A percentile compares a stretch with the other conserved stretches of the same genome.
Evolutionary conservation across 441 rosid genomes (phyloP).

Genomic region (Jatropha multifida): DNA sequence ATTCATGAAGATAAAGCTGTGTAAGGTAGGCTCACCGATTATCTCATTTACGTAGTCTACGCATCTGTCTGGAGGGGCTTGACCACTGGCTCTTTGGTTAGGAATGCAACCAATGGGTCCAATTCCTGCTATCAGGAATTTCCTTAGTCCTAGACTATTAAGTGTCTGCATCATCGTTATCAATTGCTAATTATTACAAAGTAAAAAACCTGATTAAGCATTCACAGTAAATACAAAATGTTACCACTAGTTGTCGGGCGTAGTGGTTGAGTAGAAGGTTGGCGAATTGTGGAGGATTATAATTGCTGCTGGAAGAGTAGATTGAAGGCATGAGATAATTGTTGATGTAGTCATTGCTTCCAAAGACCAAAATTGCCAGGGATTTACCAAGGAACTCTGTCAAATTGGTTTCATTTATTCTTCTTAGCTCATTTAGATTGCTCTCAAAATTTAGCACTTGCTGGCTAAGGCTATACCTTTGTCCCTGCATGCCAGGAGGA

Average conservation of each 20-base stretch:
- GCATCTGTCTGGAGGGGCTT: conserved; percentile 57
- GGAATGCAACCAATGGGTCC: conserved; percentile 92
- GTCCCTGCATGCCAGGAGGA: conserved; percentile 42
- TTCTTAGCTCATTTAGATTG: conserved; percentile 52
- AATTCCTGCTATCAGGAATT: conserved; percentile 57
- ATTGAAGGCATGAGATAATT: conserved; percentile 74
- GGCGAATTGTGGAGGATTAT: conserved; percentile 57
- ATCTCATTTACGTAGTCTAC: conserved; percentile 67
- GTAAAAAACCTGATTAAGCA: too few species aligned
- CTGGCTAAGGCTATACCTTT: conserved; percentile 56
- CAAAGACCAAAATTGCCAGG: conserved; percentile 60
- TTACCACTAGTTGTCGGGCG: conserved; percentile 61
- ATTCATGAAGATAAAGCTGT: too few species aligned
- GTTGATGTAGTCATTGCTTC: conserved; percentile 92
- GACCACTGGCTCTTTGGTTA: conserved; percentile 53
- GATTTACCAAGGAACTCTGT: conserved; percentile 53
- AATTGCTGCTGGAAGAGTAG: conserved; percentile 54
- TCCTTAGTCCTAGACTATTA: conserved; percentile 65
- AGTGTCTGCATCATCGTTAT: conserved; percentile 41
- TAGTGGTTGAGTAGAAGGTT: conserved; percentile 64
- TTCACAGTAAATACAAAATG: neutral
- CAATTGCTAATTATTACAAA: too few species aligned
- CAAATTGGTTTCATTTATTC: conserved; percentile 40
- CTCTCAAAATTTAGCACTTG: conserved; percentile 71
- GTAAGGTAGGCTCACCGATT: neutral